Evolutionary conservation across 805 yeast genomes (phyloP).

Genomic region (Metschnikowia koreensis): DNA sequence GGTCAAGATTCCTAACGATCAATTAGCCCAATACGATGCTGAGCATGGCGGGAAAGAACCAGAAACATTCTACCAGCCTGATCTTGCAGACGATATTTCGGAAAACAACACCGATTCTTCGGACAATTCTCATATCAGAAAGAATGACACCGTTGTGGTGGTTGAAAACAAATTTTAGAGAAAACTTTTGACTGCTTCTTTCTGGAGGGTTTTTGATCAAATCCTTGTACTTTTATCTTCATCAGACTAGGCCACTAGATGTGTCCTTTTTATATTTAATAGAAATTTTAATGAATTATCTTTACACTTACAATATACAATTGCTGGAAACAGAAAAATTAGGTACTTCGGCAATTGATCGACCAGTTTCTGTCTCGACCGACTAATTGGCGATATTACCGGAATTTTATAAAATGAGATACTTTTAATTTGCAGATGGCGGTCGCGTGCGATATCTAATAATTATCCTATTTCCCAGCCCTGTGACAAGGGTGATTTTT

Average conservation of each 20-base stretch:
- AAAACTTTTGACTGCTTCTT: too few relatives aligned
- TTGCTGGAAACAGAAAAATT: too few relatives aligned
- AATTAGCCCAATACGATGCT: conserved; percentile 34
- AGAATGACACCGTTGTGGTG: conserved; percentile 3
- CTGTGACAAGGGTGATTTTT: too few relatives aligned
- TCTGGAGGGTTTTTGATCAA: neutral
- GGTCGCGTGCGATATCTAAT: too few relatives aligned
- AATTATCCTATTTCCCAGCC: too few relatives aligned
- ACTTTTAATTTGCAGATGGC: too few relatives aligned
- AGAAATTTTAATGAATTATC: neutral
- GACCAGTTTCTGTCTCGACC: too few relatives aligned
- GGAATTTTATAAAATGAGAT: too few relatives aligned
- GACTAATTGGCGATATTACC: too few relatives aligned
- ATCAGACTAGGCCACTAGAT: neutral
- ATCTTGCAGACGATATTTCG: neutral
- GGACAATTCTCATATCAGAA: neutral
- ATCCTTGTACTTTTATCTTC: neutral
- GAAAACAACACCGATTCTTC: neutral
- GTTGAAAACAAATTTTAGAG: conserved; percentile 1
- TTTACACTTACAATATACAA: too few relatives aligned
- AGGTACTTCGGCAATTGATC: too few relatives aligned
- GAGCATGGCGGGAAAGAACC: conserved; percentile 16
- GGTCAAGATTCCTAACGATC: conserved; percentile 30
- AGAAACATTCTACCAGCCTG: conserved; percentile 6
- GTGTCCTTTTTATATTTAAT: neutral